Percentiles rank a stretch among this genome's conserved stretches.
phyloP scores from a whole-genome alignment of 2,329 filamentous ascomycete genomes.

The Coleophoma eucalyptorum region DNA sequence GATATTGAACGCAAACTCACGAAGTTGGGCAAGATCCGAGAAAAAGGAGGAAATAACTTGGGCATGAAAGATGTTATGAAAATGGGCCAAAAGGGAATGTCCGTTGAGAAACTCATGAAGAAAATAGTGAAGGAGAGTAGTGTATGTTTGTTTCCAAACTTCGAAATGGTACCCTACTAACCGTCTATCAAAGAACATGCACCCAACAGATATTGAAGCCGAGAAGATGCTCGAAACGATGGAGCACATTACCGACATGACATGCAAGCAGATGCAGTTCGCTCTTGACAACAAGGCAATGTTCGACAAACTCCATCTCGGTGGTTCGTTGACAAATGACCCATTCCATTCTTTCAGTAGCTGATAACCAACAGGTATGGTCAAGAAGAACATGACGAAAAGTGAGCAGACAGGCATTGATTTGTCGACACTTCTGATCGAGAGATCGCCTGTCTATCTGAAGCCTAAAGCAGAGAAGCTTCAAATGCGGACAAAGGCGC shows the following conservation, averaged over 20 bases:
- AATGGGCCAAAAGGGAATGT: slow-evolving; percentile 22
- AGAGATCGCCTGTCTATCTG: not conserved
- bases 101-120: slow-evolving; percentile 22
- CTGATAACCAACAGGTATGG: not conserved
- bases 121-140: slow-evolving; percentile 23
- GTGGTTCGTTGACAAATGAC: not conserved
- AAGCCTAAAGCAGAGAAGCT: not conserved
- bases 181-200: not conserved
- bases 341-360: not conserved
- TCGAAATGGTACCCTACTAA: too few species aligned
- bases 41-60: slow-evolving; percentile 18
- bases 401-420: not conserved
- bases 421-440: not conserved
- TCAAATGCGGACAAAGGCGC: not conserved
- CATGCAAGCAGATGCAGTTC: not conserved
- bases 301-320: not conserved
- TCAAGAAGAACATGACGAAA: not conserved
- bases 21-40: slow-evolving; percentile 22
- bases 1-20: slow-evolving; percentile 20
- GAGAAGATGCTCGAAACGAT: not conserved
- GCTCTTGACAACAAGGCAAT: not conserved
- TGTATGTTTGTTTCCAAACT: slow-evolving; percentile 8
- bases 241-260: not conserved
- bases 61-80: slow-evolving; percentile 21
- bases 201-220: not conserved